Base-by-base conservation (phyloP, 2,329 filamentous ascomycete genomes). In the Emericellopsis cladophorae region DNA sequence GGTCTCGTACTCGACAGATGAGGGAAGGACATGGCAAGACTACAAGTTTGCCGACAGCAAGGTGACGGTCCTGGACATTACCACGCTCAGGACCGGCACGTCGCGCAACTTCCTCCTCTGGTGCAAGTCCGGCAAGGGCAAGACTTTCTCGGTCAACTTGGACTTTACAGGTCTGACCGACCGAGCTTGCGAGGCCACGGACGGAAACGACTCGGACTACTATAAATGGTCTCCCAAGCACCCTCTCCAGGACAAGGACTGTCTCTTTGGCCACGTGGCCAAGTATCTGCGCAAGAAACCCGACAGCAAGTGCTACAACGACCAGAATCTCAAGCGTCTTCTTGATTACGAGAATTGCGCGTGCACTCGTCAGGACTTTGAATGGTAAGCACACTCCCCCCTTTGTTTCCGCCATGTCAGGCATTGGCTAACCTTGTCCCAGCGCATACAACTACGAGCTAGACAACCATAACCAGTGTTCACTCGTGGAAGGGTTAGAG, bases 361-460 rank as follows among this genome's bases (percentile, higher is more conserved):
- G 44, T 98, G 92, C 64, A 84, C 78, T 8, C 73, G 87, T 40
- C 73, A 77, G 44, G 92, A 98, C 62, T 98, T 81, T 57, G 92
- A 98, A 71, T 98, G 92, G 84, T 89, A 65, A 65, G 79, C 63
- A 23, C 9, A 11, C 10, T 33, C 26, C 26, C 26, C 26, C 12
- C 12, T 14, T 37, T 31, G 31, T 15, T 29, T 36, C 11, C 18
- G 32, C 15, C 32, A 15, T 36, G 35, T 36, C 38, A 21, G 18
- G 12, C 38, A 29, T 16, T 14, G n/a, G 18, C 42, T 24, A 42
- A 14, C 22, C 14, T 22, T 9, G 7, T 7, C 22, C 23, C 48
- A 92, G 86, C 62, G 90, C 93, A 57, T 98, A 87, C 70, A 98
- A 98, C 61, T 98, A 77, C 60, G 81, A 96, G 57, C 76, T 84